phyloP scores from a whole-genome alignment of 164 flowering plant genomes.

The Aristolochia fimbriata region DNA sequence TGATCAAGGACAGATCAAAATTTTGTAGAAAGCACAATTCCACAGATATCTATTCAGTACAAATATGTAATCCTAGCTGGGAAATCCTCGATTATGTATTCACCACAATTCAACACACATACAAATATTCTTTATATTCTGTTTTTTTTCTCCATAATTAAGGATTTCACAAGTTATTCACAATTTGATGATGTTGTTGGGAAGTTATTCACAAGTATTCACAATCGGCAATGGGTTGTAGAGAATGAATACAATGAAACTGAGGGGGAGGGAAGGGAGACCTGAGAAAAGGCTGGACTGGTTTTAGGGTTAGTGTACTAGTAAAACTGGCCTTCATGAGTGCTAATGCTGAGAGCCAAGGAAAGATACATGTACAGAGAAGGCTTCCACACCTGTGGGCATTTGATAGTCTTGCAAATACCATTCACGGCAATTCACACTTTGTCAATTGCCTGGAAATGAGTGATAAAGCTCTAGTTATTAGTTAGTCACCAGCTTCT shows the following conservation, averaged over 20 bases:
- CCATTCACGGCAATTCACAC: slow-evolving; percentile 31
- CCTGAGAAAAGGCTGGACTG: slow-evolving; percentile 77
- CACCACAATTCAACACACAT: too few species aligned
- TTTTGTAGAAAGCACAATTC: too few species aligned
- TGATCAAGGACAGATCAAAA: too few species aligned
- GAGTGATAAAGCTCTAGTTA: too few species aligned
- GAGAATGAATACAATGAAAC: background rate
- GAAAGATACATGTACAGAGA: slow-evolving; percentile 62
- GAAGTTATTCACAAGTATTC: background rate
- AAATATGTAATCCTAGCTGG: too few species aligned
- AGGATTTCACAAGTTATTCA: too few species aligned
- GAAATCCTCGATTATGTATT: too few species aligned
- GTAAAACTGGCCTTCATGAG: slow-evolving; percentile 71
- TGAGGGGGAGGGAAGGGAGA: slow-evolving; percentile 5
- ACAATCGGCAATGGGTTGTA: too few species aligned
- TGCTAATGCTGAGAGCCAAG: slow-evolving; percentile 51
- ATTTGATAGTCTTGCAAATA: slow-evolving; percentile 41
- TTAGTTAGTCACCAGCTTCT: background rate
- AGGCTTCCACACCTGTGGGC: slow-evolving; percentile 72
- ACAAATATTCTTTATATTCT: too few species aligned
- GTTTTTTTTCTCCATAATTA: too few species aligned
- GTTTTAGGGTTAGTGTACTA: slow-evolving; percentile 71
- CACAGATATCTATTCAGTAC: too few species aligned
- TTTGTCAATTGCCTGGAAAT: slow-evolving; percentile 23
- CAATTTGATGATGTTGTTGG: too few species aligned